These are phyloP conservation scores for Cercophora newfieldiana DNA, from an alignment of 495 filamentous ascomycete genomes.

Conservation along the genomic window DNA sequence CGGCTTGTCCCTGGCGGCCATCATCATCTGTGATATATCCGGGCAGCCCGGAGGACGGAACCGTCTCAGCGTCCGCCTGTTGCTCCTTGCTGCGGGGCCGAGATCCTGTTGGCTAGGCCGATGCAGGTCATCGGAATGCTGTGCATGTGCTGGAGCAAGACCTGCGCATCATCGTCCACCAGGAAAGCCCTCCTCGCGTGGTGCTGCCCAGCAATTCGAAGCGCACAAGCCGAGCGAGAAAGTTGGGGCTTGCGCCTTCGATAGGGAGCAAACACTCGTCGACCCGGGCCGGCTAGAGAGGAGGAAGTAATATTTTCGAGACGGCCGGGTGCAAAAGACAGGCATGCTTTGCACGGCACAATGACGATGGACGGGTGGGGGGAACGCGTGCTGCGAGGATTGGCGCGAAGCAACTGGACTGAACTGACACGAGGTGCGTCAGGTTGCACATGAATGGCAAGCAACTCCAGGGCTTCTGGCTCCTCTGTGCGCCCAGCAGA, in stretches of 20 bases:
- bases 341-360: background rate
- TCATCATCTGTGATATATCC: background rate
- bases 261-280: background rate
- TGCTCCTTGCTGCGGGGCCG: background rate
- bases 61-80: background rate
- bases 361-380: background rate
- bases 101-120: background rate
- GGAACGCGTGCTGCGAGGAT: background rate
- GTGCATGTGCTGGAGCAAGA: background rate
- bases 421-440: background rate
- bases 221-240: too few relatives aligned
- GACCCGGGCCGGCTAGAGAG: background rate
- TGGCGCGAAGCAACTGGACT: slow-evolving; percentile 5
- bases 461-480: background rate
- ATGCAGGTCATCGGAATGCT: slow-evolving; percentile 11
- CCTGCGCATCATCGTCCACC: background rate
- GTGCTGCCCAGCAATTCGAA: background rate
- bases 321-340: background rate
- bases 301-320: background rate
- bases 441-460: background rate
- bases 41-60: background rate
- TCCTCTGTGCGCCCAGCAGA: background rate
- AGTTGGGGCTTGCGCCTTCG: background rate
- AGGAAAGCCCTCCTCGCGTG: background rate
- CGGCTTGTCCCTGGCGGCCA: background rate